A percentile compares a stretch with the other conserved stretches of the same genome.
Evolutionary conservation across 2,329 filamentous ascomycete species (phyloP).

Genomic region (Pseudofabraea citricarpa): DNA sequence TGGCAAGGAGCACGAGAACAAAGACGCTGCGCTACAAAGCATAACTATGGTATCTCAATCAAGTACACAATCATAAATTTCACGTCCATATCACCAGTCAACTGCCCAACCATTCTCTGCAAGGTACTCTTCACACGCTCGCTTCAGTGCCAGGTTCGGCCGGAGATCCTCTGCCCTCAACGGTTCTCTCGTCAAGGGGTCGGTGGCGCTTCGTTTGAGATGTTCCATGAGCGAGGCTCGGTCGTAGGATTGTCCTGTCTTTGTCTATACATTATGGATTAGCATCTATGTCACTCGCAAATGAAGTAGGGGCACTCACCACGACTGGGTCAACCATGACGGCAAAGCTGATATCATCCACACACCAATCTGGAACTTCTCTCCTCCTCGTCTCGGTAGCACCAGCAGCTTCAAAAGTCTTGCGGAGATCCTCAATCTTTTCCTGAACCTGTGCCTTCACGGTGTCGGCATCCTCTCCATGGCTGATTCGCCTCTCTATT

Average conservation of each 20-base stretch:
- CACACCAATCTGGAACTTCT: conserved; percentile 60
- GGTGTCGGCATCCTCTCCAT: conserved; percentile 40
- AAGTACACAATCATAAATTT: no score
- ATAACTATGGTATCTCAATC: no score
- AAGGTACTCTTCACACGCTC: conserved; percentile 81
- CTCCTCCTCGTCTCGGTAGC: conserved; percentile 43
- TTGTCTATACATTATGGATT: conserved; percentile 49
- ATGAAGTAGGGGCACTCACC: conserved; percentile 22
- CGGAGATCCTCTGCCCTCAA: conserved; percentile 65
- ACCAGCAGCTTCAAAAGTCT: conserved; percentile 49
- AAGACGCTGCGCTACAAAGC: no score
- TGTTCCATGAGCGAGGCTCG: conserved; percentile 81
- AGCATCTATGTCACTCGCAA: background rate
- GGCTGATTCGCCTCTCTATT: no score
- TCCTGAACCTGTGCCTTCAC: conserved; percentile 34
- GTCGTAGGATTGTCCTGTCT: conserved; percentile 87
- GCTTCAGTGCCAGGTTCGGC: conserved; percentile 75
- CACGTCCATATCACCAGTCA: conserved; percentile 80
- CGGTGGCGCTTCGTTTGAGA: conserved; percentile 66
- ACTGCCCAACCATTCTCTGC: conserved; percentile 87
- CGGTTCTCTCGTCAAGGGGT: conserved; percentile 79
- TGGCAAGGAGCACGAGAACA: no score
- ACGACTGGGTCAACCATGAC: conserved; percentile 66
- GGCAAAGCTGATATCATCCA: conserved; percentile 72
- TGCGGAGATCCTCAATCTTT: conserved; percentile 40